A percentile compares a stretch with the other conserved stretches of the same genome.
Conservation (phyloP, 2,329 filamentous ascomycete species). For the Fusarium begoniae region DNA sequence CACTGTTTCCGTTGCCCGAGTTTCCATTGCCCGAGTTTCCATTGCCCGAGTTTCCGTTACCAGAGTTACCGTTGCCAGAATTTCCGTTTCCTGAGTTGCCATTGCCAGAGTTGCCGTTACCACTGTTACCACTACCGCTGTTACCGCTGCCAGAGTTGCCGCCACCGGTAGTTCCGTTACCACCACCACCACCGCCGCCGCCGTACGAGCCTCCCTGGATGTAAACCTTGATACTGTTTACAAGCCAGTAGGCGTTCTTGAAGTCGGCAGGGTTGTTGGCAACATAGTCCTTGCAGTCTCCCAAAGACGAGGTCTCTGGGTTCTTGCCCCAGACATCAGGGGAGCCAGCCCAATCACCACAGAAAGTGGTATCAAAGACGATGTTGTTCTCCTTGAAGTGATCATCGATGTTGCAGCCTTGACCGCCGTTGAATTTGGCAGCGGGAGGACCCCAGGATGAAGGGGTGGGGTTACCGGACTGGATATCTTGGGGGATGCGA, state of each 20-base stretch:
- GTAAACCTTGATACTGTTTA: slow-evolving; percentile 77
- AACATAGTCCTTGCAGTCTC: slow-evolving; percentile 79
- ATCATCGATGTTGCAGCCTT: slow-evolving; percentile 74
- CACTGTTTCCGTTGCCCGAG: neutral
- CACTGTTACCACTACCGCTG: neutral
- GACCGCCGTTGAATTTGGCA: slow-evolving; percentile 72
- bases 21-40: neutral
- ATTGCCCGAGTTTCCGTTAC: neutral
- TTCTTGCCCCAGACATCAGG: slow-evolving; percentile 66
- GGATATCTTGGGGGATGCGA: slow-evolving; percentile 71
- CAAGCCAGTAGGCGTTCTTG: slow-evolving; percentile 77
- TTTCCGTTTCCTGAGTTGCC: neutral
- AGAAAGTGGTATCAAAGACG: slow-evolving; percentile 85
- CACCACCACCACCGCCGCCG: neutral
- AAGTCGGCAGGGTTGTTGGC: slow-evolving; percentile 75
- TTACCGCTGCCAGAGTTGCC: neutral
- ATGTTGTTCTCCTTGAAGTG: slow-evolving; percentile 80
- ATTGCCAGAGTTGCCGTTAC: neutral
- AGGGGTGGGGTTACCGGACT: slow-evolving; percentile 68
- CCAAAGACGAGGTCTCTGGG: slow-evolving; percentile 66
- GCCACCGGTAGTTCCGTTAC: neutral
- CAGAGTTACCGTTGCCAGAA: neutral
- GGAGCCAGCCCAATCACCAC: slow-evolving; percentile 84
- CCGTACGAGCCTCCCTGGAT: slow-evolving; percentile 20
- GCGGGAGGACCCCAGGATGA: slow-evolving; percentile 73